Conservation (phyloP, 2,329 filamentous ascomycete species). For the Albifimbria verrucaria region DNA sequence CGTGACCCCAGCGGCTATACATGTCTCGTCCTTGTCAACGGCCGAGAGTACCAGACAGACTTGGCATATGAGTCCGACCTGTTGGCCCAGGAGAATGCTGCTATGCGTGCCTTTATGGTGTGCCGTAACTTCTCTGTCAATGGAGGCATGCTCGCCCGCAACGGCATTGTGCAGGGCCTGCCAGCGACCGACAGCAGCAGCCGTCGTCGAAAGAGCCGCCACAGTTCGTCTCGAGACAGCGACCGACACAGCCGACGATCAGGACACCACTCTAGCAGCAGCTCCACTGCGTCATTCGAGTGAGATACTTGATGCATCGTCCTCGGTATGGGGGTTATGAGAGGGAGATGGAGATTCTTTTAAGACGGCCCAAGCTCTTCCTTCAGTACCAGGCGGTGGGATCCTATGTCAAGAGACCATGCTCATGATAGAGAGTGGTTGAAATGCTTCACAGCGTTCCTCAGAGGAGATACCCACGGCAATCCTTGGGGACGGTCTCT, state of each 20-base stretch:
- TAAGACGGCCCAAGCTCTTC: conserved; percentile 7
- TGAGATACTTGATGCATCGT: conserved; percentile 25
- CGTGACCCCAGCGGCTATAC: conserved; percentile 72
- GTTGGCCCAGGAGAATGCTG: conserved; percentile 87
- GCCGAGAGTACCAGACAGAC: conserved; percentile 93
- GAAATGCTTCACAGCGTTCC: conserved; percentile 36
- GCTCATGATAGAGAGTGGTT: conserved; percentile 26
- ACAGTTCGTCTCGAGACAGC: conserved; percentile 41
- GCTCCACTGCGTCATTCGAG: conserved; percentile 58
- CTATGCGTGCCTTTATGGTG: conserved; percentile 95
- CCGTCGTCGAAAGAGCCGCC: conserved; percentile 50
- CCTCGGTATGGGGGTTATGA: conserved; percentile 1
- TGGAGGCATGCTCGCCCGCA: conserved; percentile 79
- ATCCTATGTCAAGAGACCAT: conserved; percentile 10
- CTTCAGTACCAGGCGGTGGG: conserved; percentile 8
- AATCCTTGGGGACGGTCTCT: conserved; percentile 6
- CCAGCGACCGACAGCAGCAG: conserved; percentile 51
- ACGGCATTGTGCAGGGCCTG: conserved; percentile 65
- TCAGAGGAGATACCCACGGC: conserved; percentile 25
- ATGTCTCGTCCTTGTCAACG: conserved; percentile 92
- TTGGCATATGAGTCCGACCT: conserved; percentile 76
- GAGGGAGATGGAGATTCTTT: conserved; percentile 8
- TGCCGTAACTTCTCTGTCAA: conserved; percentile 97
- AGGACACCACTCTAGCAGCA: conserved; percentile 59
- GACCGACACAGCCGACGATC: conserved; percentile 46